phyloP scores from a whole-genome alignment of 768 basidiomycete genomes.

The Cubamyces sp. region DNA sequence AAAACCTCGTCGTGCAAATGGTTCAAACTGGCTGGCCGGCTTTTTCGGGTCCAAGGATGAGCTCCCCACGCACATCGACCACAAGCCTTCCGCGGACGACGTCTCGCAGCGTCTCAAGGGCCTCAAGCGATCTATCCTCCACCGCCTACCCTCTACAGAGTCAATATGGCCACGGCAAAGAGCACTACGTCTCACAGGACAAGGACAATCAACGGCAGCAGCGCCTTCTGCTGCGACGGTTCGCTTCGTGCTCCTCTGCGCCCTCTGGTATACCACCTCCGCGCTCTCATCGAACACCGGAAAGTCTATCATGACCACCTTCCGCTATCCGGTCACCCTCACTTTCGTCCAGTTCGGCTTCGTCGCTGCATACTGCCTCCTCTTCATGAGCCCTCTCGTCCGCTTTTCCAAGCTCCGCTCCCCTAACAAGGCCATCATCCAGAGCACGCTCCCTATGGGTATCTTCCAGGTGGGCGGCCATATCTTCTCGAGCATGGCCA shows the following conservation, averaged over 20 bases:
- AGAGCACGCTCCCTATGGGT: constrained; percentile 91
- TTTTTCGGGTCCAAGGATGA: constrained; percentile 18
- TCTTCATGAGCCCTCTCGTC: constrained; percentile 78
- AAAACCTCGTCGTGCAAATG: constrained; percentile 12
- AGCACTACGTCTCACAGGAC: constrained; percentile 12
- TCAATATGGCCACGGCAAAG: constrained; percentile 16
- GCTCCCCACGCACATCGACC: constrained; percentile 20
- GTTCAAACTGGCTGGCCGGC: constrained; percentile 30
- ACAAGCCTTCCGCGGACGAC: constrained; percentile 25
- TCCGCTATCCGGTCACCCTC: constrained; percentile 93
- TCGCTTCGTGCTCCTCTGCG: constrained; percentile 80
- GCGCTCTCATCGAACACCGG: constrained; percentile 96
- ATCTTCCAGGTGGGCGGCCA: constrained; percentile 98
- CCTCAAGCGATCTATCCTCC: constrained; percentile 24
- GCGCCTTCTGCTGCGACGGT: constrained; percentile 38
- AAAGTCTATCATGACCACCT: constrained; percentile 91
- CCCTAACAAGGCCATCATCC: constrained; percentile 75
- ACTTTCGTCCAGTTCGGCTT: constrained; percentile 98
- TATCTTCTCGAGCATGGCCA: constrained; percentile 97
- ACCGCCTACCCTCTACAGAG: constrained; percentile 21
- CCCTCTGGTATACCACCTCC: constrained; percentile 91
- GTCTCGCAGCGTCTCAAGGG: constrained; percentile 19
- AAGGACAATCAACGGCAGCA: not conserved
- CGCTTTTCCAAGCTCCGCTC: constrained; percentile 67
- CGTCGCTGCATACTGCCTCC: constrained; percentile 82